A percentile compares a stretch with the other conserved stretches of the same genome.
phyloP scores from a whole-genome alignment of 2,329 filamentous ascomycete genomes.

The Hymenoscyphus scutula region DNA sequence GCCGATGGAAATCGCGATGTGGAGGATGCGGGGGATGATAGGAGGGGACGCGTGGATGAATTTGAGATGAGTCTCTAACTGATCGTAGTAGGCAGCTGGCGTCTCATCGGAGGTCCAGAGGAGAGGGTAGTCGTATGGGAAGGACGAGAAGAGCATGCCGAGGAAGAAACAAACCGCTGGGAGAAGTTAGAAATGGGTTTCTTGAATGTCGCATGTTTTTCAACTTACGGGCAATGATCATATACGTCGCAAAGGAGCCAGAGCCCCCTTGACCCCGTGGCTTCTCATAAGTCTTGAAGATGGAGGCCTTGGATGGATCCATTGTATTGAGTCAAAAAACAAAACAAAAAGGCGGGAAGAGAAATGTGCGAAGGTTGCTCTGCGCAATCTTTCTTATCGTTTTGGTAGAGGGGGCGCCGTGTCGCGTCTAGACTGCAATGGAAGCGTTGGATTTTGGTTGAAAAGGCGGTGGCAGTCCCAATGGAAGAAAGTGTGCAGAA shows the following conservation, averaged over 20 bases:
- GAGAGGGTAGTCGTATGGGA: constrained; percentile 93
- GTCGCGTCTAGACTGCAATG: constrained; percentile 1
- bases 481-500: not conserved
- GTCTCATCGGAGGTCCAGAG: constrained; percentile 72
- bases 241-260: constrained; percentile 87
- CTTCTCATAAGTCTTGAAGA: constrained; percentile 38
- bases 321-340: constrained; percentile 20
- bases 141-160: constrained; percentile 92
- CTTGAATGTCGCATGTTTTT: constrained; percentile 15
- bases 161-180: constrained; percentile 94
- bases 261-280: constrained; percentile 42
- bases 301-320: constrained; percentile 34
- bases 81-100: constrained; percentile 69
- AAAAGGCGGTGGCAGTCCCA: not conserved
- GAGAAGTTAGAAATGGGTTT: constrained; percentile 16
- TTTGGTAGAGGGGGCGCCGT: constrained; percentile 4
- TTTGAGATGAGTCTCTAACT: constrained; percentile 84
- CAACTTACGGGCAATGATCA: constrained; percentile 86
- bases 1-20: constrained; percentile 86
- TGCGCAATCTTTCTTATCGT: constrained; percentile 12
- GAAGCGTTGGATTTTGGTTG: not conserved
- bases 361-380: not conserved
- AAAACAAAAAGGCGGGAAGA: not conserved
- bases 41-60: constrained; percentile 91
- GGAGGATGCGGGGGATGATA: constrained; percentile 87